phyloP scores from a whole-genome alignment of 768 basidiomycete species.

The Mycena haematopus region DNA sequence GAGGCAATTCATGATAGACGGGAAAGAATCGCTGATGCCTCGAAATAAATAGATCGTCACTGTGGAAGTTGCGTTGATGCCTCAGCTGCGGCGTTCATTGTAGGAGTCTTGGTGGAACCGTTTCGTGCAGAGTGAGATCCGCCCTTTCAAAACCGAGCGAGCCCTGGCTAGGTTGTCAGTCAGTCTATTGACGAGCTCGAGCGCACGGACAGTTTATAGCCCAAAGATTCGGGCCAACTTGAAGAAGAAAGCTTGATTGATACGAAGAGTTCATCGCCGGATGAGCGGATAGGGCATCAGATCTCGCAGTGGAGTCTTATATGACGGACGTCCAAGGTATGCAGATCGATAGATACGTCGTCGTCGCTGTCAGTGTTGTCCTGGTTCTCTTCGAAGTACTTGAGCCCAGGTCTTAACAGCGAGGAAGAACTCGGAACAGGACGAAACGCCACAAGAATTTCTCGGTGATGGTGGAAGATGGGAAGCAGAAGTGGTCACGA shows the following conservation, averaged over 20 bases:
- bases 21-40: slow-evolving; percentile 4
- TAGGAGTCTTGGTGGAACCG: background rate
- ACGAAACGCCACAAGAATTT: background rate
- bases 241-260: no score
- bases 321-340: background rate
- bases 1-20: background rate
- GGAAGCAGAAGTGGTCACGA: slow-evolving; percentile 3
- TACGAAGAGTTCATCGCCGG: background rate
- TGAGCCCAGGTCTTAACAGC: background rate
- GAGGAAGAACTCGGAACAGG: background rate
- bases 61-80: background rate
- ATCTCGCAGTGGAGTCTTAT: background rate
- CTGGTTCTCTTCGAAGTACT: background rate
- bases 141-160: background rate
- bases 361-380: background rate
- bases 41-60: slow-evolving; percentile 5
- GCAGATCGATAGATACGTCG: background rate
- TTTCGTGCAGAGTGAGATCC: background rate
- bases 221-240: no score
- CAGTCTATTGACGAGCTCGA: background rate
- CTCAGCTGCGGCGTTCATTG: background rate
- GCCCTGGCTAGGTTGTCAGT: background rate
- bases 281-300: background rate
- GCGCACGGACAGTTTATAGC: no score
- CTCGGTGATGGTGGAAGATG: background rate